Evolutionary conservation across 2,329 filamentous ascomycete genomes (phyloP), one percentile per base, ranked within the genome.

Genomic region (Camptophora hylomeconis): DNA sequence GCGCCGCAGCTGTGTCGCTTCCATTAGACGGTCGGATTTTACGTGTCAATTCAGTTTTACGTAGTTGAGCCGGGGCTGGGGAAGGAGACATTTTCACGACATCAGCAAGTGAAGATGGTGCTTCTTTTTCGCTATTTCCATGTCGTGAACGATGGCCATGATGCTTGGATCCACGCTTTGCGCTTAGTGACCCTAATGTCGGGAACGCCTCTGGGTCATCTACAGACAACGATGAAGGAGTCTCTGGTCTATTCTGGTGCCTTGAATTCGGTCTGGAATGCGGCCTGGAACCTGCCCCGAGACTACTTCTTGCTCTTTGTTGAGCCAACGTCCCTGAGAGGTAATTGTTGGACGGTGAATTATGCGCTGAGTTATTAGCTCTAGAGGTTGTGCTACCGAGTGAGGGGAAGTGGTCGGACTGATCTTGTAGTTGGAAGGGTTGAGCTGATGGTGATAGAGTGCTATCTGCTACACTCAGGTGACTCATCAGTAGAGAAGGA

Each of bases 181-280:
- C 61, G 12, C 69, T 65, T 16, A 72, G 79, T 19, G 83, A 81
- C 5, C 83, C 82, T 3, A 98, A 67, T 6, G 80, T 81, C 5
- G 89, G 89, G 46, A 98, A 98, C 0, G 87, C 89, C 47, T 98
- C 89, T 12, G 82, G 87, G 47, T 98, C 89, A 49, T 95, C 86
- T 14, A 93, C 75, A 12, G 81, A 74, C 17, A 80, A 78, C 14
- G 72, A 65, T 17, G 74, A 72, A 16, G 72, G 72, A 9, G 65
- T 51, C 17, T 72, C 67, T 2, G 42, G 41, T 26, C 42, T 37
- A 23, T 73, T 66, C 33, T 80, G 78, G 46, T 84, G 80, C 19
- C 86, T 75, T 51, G 87, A 95, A 36, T 73, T 73, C 10, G 84
- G 84, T 30, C 87, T 75, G 15, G 89, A 95, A 37, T 80, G 73